These are phyloP conservation scores for Globisporangium uncinulatum DNA, from an alignment of 352 stramenopile genomes.

Conservation along the genomic window DNA sequence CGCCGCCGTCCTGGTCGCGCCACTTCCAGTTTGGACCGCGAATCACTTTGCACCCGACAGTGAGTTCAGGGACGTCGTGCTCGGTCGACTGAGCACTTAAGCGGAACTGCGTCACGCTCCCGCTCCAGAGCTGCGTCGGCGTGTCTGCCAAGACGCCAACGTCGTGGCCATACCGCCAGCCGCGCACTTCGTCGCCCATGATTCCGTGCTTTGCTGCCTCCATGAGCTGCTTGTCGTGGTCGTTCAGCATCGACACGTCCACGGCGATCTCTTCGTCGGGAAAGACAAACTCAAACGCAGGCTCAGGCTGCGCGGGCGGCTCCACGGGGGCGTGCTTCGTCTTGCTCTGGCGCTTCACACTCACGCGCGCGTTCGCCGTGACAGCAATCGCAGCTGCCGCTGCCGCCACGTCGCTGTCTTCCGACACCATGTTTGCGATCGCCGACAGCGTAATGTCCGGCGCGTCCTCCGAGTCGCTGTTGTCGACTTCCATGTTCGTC, in stretches of 20 bases:
- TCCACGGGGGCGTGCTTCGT: constrained; percentile 9
- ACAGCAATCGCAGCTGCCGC: constrained; percentile 43
- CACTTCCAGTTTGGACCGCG: constrained; percentile 89
- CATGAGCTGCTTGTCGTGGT: constrained; percentile 40
- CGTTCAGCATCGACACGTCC: constrained; percentile 55
- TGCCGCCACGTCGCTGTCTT: constrained; percentile 70
- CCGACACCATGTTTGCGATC: constrained; percentile 84
- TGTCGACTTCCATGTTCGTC: constrained; percentile 80
- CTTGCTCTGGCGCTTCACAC: constrained; percentile 33
- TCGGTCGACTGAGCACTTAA: constrained; percentile 40
- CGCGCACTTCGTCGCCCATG: constrained; percentile 40
- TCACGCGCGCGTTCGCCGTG: constrained; percentile 29
- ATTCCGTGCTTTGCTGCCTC: constrained; percentile 69
- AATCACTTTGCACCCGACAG: constrained; percentile 83
- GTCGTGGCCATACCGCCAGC: constrained; percentile 71
- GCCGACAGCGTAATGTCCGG: constrained; percentile 73
- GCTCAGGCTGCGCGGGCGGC: constrained; percentile 16
- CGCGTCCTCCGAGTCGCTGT: constrained; percentile 72
- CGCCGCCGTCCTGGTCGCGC: constrained; percentile 84
- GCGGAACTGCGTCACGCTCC: constrained; percentile 64
- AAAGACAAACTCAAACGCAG: constrained; percentile 61
- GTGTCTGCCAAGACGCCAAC: constrained; percentile 69
- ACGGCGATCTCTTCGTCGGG: constrained; percentile 53
- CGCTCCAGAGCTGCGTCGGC: constrained; percentile 69
- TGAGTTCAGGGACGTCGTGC: constrained; percentile 47